Percentiles rank a stretch among this genome's conserved stretches.
Evolutionary conservation across 441 rosid genomes (phyloP).

Genomic region (Mallotus repandus): DNA sequence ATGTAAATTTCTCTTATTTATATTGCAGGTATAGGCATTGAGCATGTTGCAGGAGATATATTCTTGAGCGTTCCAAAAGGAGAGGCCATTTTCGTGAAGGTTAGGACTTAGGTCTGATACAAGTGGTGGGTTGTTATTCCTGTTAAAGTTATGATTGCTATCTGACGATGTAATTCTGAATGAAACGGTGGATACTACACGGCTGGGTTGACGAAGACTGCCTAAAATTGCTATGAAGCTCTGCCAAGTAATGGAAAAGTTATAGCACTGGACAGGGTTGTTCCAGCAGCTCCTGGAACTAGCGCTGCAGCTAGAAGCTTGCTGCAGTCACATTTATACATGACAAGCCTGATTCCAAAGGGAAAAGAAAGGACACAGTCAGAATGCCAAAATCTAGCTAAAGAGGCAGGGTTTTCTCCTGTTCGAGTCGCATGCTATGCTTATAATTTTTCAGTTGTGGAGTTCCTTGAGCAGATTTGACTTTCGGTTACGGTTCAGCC

Average conservation of each 20-base stretch:
- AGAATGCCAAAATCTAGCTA: not conserved
- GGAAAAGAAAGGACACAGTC: conserved; percentile 62
- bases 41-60: conserved; percentile 3
- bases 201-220: conserved; percentile 36
- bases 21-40: not conserved
- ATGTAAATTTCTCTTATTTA: too few species aligned
- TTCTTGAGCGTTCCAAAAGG: conserved; percentile 33
- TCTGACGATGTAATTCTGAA: not conserved
- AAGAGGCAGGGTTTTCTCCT: conserved; percentile 20
- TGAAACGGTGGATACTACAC: conserved; percentile 1
- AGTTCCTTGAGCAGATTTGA: conserved; percentile 34
- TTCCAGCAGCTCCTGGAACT: conserved; percentile 52
- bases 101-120: not conserved
- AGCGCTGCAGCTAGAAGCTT: conserved; percentile 47
- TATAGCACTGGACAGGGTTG: conserved; percentile 54
- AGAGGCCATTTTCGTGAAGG: conserved; percentile 35
- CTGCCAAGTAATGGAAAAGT: conserved; percentile 63
- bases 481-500: not conserved
- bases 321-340: conserved; percentile 50
- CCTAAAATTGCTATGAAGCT: conserved; percentile 47
- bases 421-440: conserved; percentile 34
- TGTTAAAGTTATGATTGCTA: not conserved
- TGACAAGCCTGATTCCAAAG: conserved; percentile 63
- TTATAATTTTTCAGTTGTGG: conserved; percentile 42
- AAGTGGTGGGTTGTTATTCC: not conserved